Evolutionary conservation across 306 rosid species (phyloP).

Genomic region (Vigna mungo): DNA sequence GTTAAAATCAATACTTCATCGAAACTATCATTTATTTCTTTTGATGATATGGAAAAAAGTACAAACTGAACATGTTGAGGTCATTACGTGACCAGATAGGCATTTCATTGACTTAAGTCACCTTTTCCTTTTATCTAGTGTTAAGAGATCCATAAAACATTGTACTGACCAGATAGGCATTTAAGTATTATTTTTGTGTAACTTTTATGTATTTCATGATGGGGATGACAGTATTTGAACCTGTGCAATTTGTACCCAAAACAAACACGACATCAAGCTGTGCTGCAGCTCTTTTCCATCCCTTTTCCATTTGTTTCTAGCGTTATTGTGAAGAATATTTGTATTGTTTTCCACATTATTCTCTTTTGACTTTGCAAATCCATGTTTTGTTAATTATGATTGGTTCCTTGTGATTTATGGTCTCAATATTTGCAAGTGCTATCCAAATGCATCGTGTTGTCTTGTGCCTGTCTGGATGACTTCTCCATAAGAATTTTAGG

Average conservation of each 20-base stretch:
- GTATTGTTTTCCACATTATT: no score
- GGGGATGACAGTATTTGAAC: no score
- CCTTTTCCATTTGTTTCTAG: no score
- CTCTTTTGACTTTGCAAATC: constrained; percentile 29
- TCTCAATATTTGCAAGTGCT: constrained; percentile 39
- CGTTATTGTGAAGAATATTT: no score
- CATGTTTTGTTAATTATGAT: constrained; percentile 29
- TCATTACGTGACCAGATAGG: constrained; percentile 16
- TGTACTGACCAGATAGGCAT: constrained; percentile 16
- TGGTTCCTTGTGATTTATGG: constrained; percentile 37
- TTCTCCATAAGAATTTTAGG: no score
- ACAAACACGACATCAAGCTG: no score
- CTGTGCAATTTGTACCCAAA: no score
- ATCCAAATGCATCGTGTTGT: constrained; percentile 38
- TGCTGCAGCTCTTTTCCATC: no score
- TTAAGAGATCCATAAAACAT: no score
- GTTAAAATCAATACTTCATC: no score
- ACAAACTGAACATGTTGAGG: not conserved
- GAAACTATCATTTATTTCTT: not conserved
- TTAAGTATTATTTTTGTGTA: constrained; percentile 30
- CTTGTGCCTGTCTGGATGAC: not conserved
- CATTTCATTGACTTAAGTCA: not conserved
- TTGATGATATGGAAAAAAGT: constrained; percentile 25
- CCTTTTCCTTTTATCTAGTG: no score
- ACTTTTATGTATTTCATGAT: constrained; percentile 36